phyloP scores from a whole-genome alignment of 139 green algal species.

The Pleodorina starrii region DNA sequence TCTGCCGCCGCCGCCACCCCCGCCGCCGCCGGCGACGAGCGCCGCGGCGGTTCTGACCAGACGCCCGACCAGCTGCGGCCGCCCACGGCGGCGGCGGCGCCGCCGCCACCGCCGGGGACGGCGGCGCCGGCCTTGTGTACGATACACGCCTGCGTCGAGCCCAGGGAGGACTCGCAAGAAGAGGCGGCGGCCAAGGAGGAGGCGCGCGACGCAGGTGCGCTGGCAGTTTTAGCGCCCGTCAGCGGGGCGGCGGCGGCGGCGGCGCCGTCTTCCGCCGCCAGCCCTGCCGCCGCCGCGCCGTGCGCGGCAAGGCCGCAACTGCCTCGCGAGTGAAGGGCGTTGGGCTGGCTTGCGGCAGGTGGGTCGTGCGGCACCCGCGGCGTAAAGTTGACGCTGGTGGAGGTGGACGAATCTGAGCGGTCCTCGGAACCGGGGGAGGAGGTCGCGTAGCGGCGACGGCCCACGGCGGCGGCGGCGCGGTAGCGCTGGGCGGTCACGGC shows the following conservation, averaged over 20 bases:
- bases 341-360: too few relatives aligned
- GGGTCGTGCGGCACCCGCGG: not conserved
- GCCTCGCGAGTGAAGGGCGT: too few relatives aligned
- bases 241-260: too few relatives aligned
- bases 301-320: too few relatives aligned
- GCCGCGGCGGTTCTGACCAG: not conserved
- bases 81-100: too few relatives aligned
- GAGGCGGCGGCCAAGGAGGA: not conserved
- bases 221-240: too few relatives aligned
- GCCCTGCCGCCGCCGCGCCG: not conserved
- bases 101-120: not conserved
- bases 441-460: not conserved
- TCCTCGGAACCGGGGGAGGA: too few relatives aligned
- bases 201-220: not conserved
- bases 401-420: not conserved
- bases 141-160: constrained; percentile 22
- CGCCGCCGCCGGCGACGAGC: not conserved
- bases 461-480: not conserved
- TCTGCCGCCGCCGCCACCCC: not conserved
- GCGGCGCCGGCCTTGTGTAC: not conserved
- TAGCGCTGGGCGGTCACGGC: too few relatives aligned
- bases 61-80: not conserved
- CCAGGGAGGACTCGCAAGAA: not conserved
- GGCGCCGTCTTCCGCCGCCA: too few relatives aligned
- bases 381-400: constrained; percentile 13